A percentile compares a stretch with the other conserved stretches of the same genome.
These are phyloP conservation scores for Conoideocrella luteorostrata DNA, from an alignment of 2,329 filamentous ascomycete genomes.

Conservation along the genomic window DNA sequence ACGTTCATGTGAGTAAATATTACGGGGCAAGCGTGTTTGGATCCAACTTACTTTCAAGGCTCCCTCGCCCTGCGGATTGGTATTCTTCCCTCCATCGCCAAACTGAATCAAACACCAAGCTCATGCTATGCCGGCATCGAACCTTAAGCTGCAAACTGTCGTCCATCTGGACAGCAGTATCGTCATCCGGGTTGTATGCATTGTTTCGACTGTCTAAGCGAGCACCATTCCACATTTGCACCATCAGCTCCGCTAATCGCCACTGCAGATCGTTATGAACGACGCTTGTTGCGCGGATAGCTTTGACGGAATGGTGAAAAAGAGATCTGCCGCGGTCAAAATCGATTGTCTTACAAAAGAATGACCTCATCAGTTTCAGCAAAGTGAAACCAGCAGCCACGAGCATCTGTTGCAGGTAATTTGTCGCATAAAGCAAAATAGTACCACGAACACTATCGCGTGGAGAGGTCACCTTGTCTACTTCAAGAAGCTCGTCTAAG, in stretches of 20 bases:
- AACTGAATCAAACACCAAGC: conserved; percentile 75
- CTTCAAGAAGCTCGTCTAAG: conserved; percentile 57
- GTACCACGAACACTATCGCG: conserved; percentile 41
- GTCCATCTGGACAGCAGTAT: conserved; percentile 48
- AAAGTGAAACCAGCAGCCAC: conserved; percentile 74
- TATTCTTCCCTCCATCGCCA: conserved; percentile 82
- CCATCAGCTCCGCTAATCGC: conserved; percentile 76
- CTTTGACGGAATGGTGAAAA: conserved; percentile 64
- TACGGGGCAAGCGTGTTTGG: background rate
- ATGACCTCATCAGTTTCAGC: conserved; percentile 71
- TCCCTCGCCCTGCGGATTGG: conserved; percentile 62
- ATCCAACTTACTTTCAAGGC: conserved; percentile 59
- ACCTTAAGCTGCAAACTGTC: conserved; percentile 73
- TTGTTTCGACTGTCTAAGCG: conserved; percentile 43
- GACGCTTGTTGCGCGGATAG: conserved; percentile 67
- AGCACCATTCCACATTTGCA: conserved; percentile 77
- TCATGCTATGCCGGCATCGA: conserved; percentile 80
- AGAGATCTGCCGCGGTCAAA: conserved; percentile 59
- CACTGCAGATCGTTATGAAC: conserved; percentile 73
- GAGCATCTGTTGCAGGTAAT: conserved; percentile 80
- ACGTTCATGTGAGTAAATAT: conserved; percentile 4
- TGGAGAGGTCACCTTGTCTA: conserved; percentile 41
- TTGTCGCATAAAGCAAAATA: conserved; percentile 60
- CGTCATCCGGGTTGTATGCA: conserved; percentile 42
- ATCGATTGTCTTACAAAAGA: conserved; percentile 68